These are phyloP conservation scores for Ophiostoma piceae DNA, from an alignment of 2,329 filamentous ascomycete genomes.

Conservation along the genomic window DNA sequence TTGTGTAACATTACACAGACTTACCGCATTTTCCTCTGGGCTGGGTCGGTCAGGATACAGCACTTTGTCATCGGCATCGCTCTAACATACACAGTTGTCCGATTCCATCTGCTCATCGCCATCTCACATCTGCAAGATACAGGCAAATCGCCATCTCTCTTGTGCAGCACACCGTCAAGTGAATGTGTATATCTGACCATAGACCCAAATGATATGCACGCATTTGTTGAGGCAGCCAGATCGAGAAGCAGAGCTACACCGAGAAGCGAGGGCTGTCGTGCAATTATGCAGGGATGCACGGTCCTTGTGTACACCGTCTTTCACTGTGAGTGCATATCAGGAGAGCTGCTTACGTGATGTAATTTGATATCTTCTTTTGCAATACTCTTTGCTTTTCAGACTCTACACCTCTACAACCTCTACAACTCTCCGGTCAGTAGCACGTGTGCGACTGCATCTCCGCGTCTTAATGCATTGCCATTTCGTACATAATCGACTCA, in stretches of 20 bases:
- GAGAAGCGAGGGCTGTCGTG: constrained; percentile 4
- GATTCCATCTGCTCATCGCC: background rate
- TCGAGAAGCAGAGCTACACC: background rate
- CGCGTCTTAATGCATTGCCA: too few relatives aligned
- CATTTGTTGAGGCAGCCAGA: background rate
- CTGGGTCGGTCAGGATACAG: background rate
- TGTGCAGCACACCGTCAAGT: background rate
- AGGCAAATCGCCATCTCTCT: background rate
- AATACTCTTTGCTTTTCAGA: too few relatives aligned
- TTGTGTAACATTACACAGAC: background rate
- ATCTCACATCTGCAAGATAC: background rate
- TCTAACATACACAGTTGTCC: background rate
- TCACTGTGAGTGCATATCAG: background rate
- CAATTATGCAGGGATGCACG: background rate
- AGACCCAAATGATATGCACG: background rate
- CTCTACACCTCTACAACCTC: too few relatives aligned
- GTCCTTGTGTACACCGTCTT: constrained; percentile 8
- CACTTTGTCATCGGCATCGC: background rate
- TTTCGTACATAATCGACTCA: too few relatives aligned
- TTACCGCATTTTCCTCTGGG: background rate
- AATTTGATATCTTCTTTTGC: too few relatives aligned
- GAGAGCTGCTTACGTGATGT: background rate
- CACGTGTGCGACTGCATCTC: too few relatives aligned
- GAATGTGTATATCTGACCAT: background rate
- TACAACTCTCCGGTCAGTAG: too few relatives aligned